Conservation (phyloP, 2,329 filamentous ascomycete genomes). For the Davidsoniella virescens region DNA sequence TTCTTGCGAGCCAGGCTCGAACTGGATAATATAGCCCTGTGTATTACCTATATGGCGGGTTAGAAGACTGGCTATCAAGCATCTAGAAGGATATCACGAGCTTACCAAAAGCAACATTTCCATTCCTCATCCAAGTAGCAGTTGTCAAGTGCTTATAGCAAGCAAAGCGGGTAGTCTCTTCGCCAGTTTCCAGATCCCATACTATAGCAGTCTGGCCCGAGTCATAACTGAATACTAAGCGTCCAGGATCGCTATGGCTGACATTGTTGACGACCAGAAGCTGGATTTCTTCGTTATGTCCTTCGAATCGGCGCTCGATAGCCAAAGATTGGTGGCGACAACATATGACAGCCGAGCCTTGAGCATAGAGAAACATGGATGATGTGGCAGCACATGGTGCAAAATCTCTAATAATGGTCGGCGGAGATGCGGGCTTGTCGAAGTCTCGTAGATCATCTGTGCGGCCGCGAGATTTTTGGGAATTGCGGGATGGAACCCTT, state of each 20-base stretch:
- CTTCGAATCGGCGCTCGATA: conserved; percentile 71
- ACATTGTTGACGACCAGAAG: conserved; percentile 81
- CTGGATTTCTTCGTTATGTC: conserved; percentile 68
- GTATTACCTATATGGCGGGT: conserved; percentile 52
- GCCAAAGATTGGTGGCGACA: conserved; percentile 85
- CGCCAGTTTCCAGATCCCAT: conserved; percentile 87
- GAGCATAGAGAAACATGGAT: conserved; percentile 75
- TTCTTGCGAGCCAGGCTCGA: conserved; percentile 84
- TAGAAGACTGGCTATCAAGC: conserved; percentile 9
- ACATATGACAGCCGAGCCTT: conserved; percentile 68
- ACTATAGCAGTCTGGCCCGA: conserved; percentile 81
- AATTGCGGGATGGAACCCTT: conserved; percentile 8
- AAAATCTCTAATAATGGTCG: conserved; percentile 38
- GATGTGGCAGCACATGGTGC: conserved; percentile 83
- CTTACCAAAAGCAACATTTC: conserved; percentile 90
- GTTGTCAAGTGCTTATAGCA: conserved; percentile 77
- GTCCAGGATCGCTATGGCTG: conserved; percentile 70
- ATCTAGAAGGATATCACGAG: not conserved
- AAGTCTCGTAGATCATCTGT: conserved; percentile 12
- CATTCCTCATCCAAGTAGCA: conserved; percentile 91
- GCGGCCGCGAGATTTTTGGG: conserved; percentile 8
- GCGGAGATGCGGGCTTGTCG: conserved; percentile 2
- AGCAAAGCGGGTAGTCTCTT: conserved; percentile 79
- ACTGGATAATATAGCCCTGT: conserved; percentile 84
- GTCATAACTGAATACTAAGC: conserved; percentile 87